Evolutionary conservation across 257 asterid species (phyloP), one percentile per base, ranked within the genome.

Genomic region (Verbascum thapsus): DNA sequence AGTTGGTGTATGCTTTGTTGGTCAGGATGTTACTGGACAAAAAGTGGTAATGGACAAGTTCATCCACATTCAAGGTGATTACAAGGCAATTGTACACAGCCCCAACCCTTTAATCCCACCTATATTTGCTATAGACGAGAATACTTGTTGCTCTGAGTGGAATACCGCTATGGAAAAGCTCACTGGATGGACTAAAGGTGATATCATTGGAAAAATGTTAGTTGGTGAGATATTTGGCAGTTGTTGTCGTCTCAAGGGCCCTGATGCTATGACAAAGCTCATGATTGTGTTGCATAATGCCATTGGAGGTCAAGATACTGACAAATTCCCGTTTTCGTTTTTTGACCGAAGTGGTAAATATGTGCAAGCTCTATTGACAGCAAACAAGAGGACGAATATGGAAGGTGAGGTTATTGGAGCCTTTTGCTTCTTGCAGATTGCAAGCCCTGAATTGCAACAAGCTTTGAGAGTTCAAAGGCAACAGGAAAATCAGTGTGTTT

Each of bases 141-240:
- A 86, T 67, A 81, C 95, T 0, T 81, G 89, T 70, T 88, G 96
- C 83, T 91, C 88, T 20, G 98, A 91, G 73, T 91, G 98, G 98
- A 91, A 91, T 70, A 72, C 82, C 2, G 96, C 98, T 54, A 88
- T 91, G 91, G 95, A 91, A 74, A 91, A 84, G 72, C 85, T 91
- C 70, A 82, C 95, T 9, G 95, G 98, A 15, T 91, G 95, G 91
- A 82, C 76, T 64, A 84, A 72, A 70, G 85, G 34, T 60, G 96
- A 91, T 16, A 69, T 82, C n/a, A 32, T 81, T 38, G 98, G 90
- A 61, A 91, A 86, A 69, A 73, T 91, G 91, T 67, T 91, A 62
- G 94, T 88, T 5, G 95, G 96, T 38, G 96, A 91, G 76, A 66
- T 88, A 72, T 90, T 90, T 70, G 98, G 98, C 22, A 76, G 86